A percentile compares a stretch with the other conserved stretches of the same genome.
Evolutionary conservation across 495 filamentous ascomycete species (phyloP).

Genomic region (Chlorociboria aeruginascens): DNA sequence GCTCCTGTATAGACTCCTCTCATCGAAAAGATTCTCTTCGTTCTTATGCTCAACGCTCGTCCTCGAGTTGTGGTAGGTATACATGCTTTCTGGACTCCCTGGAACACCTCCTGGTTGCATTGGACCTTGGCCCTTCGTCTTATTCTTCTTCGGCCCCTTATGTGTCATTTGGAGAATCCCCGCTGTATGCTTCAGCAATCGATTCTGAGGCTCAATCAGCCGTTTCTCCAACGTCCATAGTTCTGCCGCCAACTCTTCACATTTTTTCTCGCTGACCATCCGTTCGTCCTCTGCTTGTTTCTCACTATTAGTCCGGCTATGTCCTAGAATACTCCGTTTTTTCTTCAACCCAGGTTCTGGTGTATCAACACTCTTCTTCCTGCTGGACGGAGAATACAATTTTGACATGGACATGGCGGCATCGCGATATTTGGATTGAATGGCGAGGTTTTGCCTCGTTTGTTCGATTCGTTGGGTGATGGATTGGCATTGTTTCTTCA

Average conservation of each 20-base stretch:
- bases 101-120: slow-evolving; percentile 35
- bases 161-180: slow-evolving; percentile 85
- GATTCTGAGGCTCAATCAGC: slow-evolving; percentile 54
- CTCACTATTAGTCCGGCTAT: slow-evolving; percentile 25
- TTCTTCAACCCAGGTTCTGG: slow-evolving; percentile 21
- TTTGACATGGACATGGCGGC: slow-evolving; percentile 76
- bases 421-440: slow-evolving; percentile 89
- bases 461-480: slow-evolving; percentile 66
- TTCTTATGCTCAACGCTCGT: slow-evolving; percentile 32
- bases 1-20: slow-evolving; percentile 64
- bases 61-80: slow-evolving; percentile 42
- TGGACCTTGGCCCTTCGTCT: slow-evolving; percentile 15
- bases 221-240: slow-evolving; percentile 66
- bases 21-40: slow-evolving; percentile 54
- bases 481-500: slow-evolving; percentile 72
- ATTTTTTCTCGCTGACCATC: slow-evolving; percentile 60
- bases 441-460: slow-evolving; percentile 67
- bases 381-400: slow-evolving; percentile 46
- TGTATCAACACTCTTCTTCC: slow-evolving; percentile 22
- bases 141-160: slow-evolving; percentile 38
- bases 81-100: slow-evolving; percentile 56
- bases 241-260: slow-evolving; percentile 72
- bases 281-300: slow-evolving; percentile 64
- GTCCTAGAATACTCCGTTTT: slow-evolving; percentile 42
- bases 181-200: slow-evolving; percentile 80